A percentile compares a stretch with the other conserved stretches of the same genome.
phyloP scores from a whole-genome alignment of 495 filamentous ascomycete species.

The Penicillium lividum region DNA sequence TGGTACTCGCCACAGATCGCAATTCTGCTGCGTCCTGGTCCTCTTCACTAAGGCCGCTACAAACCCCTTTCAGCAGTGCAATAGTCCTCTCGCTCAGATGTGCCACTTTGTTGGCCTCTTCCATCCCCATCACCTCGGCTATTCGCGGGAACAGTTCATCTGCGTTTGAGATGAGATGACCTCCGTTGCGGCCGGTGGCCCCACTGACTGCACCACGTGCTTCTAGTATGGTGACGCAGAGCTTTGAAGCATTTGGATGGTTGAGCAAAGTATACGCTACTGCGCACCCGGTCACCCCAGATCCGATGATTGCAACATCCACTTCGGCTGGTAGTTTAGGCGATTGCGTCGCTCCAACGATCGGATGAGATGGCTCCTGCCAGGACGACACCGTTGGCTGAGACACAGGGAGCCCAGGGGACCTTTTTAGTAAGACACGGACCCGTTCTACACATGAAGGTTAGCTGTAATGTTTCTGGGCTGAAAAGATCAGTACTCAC shows the following conservation, averaged over 20 bases:
- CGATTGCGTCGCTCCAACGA: neutral
- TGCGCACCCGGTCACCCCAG: neutral
- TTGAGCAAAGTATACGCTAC: neutral
- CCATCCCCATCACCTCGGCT: neutral
- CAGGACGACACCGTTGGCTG: neutral
- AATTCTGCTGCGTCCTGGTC: neutral
- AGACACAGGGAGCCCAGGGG: neutral
- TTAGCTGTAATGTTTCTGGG: neutral
- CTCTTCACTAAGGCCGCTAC: neutral
- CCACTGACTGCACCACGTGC: constrained; percentile 6
- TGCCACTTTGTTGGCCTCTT: neutral
- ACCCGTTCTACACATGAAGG: neutral
- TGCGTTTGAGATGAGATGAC: constrained; percentile 2
- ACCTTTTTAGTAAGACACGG: neutral
- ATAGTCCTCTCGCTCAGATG: neutral
- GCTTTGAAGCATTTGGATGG: neutral
- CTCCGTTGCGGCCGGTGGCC: constrained; percentile 6
- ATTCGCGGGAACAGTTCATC: neutral
- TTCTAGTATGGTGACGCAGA: constrained; percentile 1
- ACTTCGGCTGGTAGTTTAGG: neutral
- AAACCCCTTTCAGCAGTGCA: neutral
- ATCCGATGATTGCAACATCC: neutral
- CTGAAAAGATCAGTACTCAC: neutral
- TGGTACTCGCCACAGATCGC: neutral
- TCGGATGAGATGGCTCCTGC: neutral